Percentiles rank a stretch among this genome's conserved stretches.
Conservation (phyloP, 768 basidiomycete genomes). For the Lentinula boryana region DNA sequence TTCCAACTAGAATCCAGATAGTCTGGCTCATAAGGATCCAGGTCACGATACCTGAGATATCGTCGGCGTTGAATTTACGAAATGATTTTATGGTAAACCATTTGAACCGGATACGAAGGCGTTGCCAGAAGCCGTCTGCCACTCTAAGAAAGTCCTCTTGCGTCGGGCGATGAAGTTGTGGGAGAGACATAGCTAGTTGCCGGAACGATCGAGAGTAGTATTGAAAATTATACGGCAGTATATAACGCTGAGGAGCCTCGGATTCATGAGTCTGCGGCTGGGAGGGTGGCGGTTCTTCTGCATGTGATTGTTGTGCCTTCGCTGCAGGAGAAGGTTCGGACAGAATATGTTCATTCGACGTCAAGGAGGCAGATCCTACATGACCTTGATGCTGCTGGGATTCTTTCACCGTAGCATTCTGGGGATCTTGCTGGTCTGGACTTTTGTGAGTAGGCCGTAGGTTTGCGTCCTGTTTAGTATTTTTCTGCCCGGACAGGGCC, state of each 20-base stretch:
- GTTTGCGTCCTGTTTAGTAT: background rate
- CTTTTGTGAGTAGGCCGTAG: background rate
- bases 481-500: background rate
- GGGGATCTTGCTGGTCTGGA: background rate
- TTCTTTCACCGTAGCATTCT: background rate
- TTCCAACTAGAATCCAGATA: slow-evolving; percentile 92
- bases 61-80: slow-evolving; percentile 92
- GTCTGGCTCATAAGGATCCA: slow-evolving; percentile 97
- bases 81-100: slow-evolving; percentile 97
- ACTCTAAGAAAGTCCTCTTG: slow-evolving; percentile 86
- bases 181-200: slow-evolving; percentile 71
- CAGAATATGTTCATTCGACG: background rate
- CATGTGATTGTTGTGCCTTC: background rate
- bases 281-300: background rate
- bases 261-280: background rate
- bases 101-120: slow-evolving; percentile 86
- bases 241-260: slow-evolving; percentile 5
- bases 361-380: background rate
- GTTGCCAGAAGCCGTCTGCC: slow-evolving; percentile 86
- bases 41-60: slow-evolving; percentile 92
- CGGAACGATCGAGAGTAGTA: slow-evolving; percentile 80
- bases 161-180: slow-evolving; percentile 73
- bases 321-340: background rate
- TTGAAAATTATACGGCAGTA: slow-evolving; percentile 39
- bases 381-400: background rate